phyloP scores from a whole-genome alignment of 495 filamentous ascomycete species.

The Neurospora sp. region DNA sequence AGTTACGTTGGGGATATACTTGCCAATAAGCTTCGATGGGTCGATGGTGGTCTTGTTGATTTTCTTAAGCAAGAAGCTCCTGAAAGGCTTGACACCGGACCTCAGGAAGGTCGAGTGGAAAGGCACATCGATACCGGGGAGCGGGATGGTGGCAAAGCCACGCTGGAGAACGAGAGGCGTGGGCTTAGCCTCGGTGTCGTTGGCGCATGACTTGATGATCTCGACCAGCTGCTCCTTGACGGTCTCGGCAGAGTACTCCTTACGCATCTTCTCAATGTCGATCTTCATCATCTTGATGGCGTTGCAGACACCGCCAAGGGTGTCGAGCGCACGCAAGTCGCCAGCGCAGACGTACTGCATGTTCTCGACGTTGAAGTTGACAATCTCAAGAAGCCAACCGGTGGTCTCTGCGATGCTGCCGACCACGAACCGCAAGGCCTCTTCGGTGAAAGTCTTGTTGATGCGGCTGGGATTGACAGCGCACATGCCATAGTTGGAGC shows the following conservation, averaged over 20 bases:
- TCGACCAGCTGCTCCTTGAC: constrained; percentile 38
- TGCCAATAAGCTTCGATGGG: constrained; percentile 88
- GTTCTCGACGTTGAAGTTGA: constrained; percentile 98
- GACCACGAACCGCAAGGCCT: constrained; percentile 90
- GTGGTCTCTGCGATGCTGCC: constrained; percentile 87
- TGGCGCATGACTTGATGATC: constrained; percentile 73
- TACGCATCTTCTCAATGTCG: constrained; percentile 86
- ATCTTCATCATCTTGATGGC: constrained; percentile 92
- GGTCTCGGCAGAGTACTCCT: constrained; percentile 68
- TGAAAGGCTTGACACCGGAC: constrained; percentile 96
- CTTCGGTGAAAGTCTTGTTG: constrained; percentile 95
- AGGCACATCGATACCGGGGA: constrained; percentile 93
- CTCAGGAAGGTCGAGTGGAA: constrained; percentile 98
- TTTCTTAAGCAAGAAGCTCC: constrained; percentile 95
- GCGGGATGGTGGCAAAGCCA: constrained; percentile 93
- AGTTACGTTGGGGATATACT: constrained; percentile 98
- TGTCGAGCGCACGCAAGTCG: constrained; percentile 92
- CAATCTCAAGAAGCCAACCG: constrained; percentile 91
- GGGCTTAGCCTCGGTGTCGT: constrained; percentile 79
- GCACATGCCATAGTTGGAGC: constrained; percentile 97
- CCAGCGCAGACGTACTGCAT: constrained; percentile 98
- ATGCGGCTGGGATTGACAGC: constrained; percentile 97
- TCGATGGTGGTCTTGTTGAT: constrained; percentile 98
- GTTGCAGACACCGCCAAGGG: constrained; percentile 83
- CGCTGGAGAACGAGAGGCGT: constrained; percentile 79